A percentile compares a stretch with the other conserved stretches of the same genome.
Conservation (phyloP, 164 flowering plant genomes). For the Piper betle region DNA sequence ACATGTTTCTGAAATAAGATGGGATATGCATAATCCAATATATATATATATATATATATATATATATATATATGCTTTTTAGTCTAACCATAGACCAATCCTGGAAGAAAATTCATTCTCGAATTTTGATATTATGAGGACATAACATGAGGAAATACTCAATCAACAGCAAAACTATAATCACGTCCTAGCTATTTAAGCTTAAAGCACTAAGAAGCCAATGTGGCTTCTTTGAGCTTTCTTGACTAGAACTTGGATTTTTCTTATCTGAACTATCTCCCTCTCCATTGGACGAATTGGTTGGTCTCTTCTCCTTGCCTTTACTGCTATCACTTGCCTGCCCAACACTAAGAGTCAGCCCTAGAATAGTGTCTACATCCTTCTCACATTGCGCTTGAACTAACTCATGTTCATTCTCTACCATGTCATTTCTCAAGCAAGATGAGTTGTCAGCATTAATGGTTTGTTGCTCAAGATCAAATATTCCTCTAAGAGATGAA, state of each 20-base stretch:
- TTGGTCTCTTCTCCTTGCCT: constrained; percentile 4
- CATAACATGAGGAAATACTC: no score
- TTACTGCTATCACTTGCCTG: constrained; percentile 20
- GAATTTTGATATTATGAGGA: no score
- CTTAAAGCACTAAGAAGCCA: constrained; percentile 47
- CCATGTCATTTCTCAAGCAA: constrained; percentile 9
- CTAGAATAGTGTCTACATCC: constrained; percentile 33
- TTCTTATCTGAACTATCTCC: constrained; percentile 25
- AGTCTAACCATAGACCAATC: no score
- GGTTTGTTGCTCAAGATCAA: constrained; percentile 36
- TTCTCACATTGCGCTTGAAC: background rate
- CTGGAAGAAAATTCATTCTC: no score
- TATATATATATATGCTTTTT: no score
- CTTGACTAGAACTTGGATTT: constrained; percentile 12
- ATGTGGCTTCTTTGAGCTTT: constrained; percentile 32
- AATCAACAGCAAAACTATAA: no score
- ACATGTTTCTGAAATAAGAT: no score
- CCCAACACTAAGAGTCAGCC: constrained; percentile 55
- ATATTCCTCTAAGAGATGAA: constrained; percentile 24
- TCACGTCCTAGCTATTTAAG: constrained; percentile 12
- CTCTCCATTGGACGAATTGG: constrained; percentile 4
- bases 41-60: no score
- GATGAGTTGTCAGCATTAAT: constrained; percentile 15
- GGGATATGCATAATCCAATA: no score
- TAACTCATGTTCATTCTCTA: constrained; percentile 3